These are phyloP conservation scores for Phoenix dactylifera DNA, from an alignment of 176 grass and related monocot genomes.

Conservation along the genomic window DNA sequence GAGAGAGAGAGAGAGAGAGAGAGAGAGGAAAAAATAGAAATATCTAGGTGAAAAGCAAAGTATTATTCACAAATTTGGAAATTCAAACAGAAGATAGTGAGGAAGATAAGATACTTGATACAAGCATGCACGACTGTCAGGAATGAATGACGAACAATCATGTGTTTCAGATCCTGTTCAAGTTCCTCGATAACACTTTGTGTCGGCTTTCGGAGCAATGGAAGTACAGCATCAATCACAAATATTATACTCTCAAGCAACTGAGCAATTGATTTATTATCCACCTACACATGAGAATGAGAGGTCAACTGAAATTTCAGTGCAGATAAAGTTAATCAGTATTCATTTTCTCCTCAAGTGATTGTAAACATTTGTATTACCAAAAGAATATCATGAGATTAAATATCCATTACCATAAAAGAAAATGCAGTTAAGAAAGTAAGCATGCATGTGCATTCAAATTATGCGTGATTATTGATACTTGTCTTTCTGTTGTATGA, in stretches of 20 bases:
- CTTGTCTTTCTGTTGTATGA: too few species aligned
- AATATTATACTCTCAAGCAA: conserved; percentile 98
- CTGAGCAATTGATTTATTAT: conserved; percentile 75
- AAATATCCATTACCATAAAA: too few species aligned
- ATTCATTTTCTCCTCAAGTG: too few species aligned
- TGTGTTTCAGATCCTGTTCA: conserved; percentile 94
- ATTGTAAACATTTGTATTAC: too few species aligned
- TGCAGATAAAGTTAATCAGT: too few species aligned
- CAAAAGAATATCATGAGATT: too few species aligned
- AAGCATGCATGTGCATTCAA: too few species aligned
- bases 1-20: too few species aligned
- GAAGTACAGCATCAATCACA: conserved; percentile 90
- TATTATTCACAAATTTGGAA: not conserved
- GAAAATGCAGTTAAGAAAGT: too few species aligned
- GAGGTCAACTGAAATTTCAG: conserved; percentile 14
- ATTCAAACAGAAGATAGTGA: not conserved
- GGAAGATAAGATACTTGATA: conserved; percentile 59
- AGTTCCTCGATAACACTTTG: conserved; percentile 86
- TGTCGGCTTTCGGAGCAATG: conserved; percentile 77
- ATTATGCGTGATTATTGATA: too few species aligned
- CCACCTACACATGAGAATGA: conserved; percentile 43
- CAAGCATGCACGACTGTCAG: conserved; percentile 97
- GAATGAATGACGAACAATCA: conserved; percentile 94
- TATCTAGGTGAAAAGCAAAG: too few species aligned
- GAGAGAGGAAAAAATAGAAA: too few species aligned